These are phyloP conservation scores for Kwoniella sp. DNA, from an alignment of 768 basidiomycete species.

Conservation along the genomic window DNA sequence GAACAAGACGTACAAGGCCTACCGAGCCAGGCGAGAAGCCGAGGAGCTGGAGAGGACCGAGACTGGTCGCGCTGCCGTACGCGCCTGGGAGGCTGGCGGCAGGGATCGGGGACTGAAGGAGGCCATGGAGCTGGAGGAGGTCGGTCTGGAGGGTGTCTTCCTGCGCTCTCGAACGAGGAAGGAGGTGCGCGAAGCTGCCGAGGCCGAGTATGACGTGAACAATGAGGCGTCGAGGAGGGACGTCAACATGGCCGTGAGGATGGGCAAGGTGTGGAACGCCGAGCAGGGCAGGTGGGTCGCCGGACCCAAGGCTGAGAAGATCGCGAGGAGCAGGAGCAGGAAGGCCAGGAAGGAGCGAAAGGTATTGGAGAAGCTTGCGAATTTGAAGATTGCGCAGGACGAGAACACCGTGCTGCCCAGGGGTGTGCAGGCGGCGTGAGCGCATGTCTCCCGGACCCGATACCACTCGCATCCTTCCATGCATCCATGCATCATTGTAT, in stretches of 20 bases:
- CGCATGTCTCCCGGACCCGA: not conserved
- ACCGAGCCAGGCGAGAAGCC: conserved; percentile 25
- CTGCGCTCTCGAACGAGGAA: conserved; percentile 33
- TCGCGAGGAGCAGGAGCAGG: conserved; percentile 17
- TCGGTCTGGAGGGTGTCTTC: conserved; percentile 35
- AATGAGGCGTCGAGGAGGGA: conserved; percentile 18
- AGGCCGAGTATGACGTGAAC: conserved; percentile 29
- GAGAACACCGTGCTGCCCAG: conserved; percentile 10
- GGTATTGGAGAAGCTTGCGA: conserved; percentile 14
- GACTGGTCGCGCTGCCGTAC: conserved; percentile 21
- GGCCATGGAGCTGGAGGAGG: conserved; percentile 18
- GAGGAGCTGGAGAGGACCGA: conserved; percentile 21
- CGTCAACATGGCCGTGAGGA: conserved; percentile 17
- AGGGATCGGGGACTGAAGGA: conserved; percentile 31
- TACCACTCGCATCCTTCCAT: not conserved
- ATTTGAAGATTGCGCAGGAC: conserved; percentile 5
- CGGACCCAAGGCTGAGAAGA: conserved; percentile 15
- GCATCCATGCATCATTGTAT: not conserved
- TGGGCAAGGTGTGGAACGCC: conserved; percentile 10
- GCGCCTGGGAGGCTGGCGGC: conserved; percentile 37
- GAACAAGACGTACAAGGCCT: conserved; percentile 37
- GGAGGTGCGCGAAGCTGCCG: conserved; percentile 43
- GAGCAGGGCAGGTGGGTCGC: conserved; percentile 19
- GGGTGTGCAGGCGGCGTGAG: not conserved
- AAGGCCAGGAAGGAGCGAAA: conserved; percentile 22